These are phyloP conservation scores for Puccinia horiana DNA, from an alignment of 1,284 basidiomycete genomes.

Conservation along the genomic window DNA sequence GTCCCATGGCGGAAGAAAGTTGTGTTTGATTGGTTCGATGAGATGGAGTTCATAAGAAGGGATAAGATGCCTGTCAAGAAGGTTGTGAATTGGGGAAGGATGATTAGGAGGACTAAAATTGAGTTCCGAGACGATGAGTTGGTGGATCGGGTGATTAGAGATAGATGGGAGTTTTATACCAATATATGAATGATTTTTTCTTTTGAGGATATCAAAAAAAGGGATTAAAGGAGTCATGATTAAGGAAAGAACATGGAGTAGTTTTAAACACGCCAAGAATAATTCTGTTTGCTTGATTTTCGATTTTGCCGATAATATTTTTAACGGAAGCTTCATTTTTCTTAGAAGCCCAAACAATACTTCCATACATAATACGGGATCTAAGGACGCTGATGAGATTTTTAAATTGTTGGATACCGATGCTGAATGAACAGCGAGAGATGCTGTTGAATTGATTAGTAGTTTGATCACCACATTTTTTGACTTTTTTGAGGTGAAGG, in stretches of 20 bases:
- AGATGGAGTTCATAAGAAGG: background rate
- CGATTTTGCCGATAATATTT: background rate
- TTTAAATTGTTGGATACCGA: background rate
- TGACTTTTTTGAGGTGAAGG: background rate
- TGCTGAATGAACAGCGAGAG: background rate
- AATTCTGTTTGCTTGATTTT: background rate
- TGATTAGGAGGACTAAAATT: background rate
- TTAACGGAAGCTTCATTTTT: background rate
- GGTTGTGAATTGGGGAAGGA: background rate
- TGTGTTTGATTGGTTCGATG: background rate
- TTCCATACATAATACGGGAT: background rate
- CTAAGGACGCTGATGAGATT: background rate
- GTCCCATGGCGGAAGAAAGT: background rate
- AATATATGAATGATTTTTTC: conserved; percentile 1
- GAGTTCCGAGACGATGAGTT: background rate
- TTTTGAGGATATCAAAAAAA: background rate
- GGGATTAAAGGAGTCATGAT: background rate
- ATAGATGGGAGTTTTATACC: too few relatives aligned
- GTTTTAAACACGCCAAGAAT: background rate
- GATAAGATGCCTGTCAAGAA: background rate
- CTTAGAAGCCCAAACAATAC: background rate
- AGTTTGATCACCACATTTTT: background rate
- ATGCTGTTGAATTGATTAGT: background rate
- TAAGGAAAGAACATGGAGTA: background rate
- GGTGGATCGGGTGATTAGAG: background rate